A percentile compares a stretch with the other conserved stretches of the same genome.
Evolutionary conservation across 768 basidiomycete genomes (phyloP).

Genomic region (Panellus pusillus): DNA sequence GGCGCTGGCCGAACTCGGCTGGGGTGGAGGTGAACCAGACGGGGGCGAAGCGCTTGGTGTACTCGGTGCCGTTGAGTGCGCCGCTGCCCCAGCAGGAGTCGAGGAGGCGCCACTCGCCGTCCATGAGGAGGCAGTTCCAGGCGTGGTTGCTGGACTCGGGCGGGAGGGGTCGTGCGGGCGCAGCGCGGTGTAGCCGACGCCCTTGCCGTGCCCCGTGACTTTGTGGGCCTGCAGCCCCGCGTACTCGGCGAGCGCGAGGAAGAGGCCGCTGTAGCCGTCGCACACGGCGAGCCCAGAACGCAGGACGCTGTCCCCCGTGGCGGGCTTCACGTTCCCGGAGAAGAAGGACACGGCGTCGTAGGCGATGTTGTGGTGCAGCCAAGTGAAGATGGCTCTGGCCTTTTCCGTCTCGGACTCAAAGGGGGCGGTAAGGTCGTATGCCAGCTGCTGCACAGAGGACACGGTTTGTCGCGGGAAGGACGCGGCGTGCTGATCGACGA

Average conservation of each 20-base stretch:
- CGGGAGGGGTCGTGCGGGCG: slow-evolving; percentile 35
- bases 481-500: slow-evolving; percentile 44
- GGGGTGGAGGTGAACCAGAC: slow-evolving; percentile 44
- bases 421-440: slow-evolving; percentile 40
- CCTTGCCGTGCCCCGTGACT: slow-evolving; percentile 48
- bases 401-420: slow-evolving; percentile 45
- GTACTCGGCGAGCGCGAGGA: slow-evolving; percentile 37
- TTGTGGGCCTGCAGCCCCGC: slow-evolving; percentile 41
- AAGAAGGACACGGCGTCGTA: slow-evolving; percentile 47
- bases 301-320: slow-evolving; percentile 40
- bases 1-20: slow-evolving; percentile 42
- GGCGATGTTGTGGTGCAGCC: slow-evolving; percentile 48
- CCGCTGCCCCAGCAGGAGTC: slow-evolving; percentile 54
- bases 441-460: slow-evolving; percentile 38
- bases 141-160: slow-evolving; percentile 42
- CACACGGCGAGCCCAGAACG: slow-evolving; percentile 48
- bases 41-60: slow-evolving; percentile 36
- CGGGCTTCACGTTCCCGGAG: slow-evolving; percentile 37
- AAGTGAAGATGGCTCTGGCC: slow-evolving; percentile 46
- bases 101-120: slow-evolving; percentile 46
- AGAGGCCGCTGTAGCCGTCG: slow-evolving; percentile 50
- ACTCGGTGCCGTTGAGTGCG: slow-evolving; percentile 34
- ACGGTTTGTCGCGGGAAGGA: slow-evolving; percentile 43
- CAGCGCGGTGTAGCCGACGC: slow-evolving; percentile 39
- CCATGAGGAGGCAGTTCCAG: slow-evolving; percentile 47